Base-by-base conservation (phyloP, 2,329 filamentous ascomycete species). In the Grosmannia huntii region DNA sequence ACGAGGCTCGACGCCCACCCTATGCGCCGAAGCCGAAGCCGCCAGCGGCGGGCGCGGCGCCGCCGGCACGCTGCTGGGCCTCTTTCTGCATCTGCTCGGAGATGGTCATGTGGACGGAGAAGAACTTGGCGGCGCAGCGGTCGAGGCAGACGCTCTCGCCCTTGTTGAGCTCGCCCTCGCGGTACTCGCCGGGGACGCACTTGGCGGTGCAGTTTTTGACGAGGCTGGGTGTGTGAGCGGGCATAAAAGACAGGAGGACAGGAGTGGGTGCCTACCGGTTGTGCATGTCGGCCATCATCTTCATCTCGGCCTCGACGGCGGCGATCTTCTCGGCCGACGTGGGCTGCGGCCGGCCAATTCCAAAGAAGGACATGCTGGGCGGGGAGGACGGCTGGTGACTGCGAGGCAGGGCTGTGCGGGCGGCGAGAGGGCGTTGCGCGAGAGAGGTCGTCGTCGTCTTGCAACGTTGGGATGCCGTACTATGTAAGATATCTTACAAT, bases 91-190 rank as follows among this genome's bases (percentile, higher is more conserved):
- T 90, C 76, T 95, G 89, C 76, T 97, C 91, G 68, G 88, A 92
- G 60, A 97, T 89, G 79, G 96, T 97, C 79, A 96, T 85, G 73
- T 96, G 95, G 68, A 96, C 91, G 67, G 97, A 92, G 76, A 99
- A 96, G 79, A 97, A 99, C 79, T 99, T 99, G 70, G 88, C 82
- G 60, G 95, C 89, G 76, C 95, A 99, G 69, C 94, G 89, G 77
- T 99, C 94, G 66, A 99, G 85, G 78, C 95, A 99, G 67, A 99
- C 94, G 66, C 87, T 90, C 76, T 99, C 94, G 80, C 91, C 95
- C 79, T 99, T 99, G 83, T 96, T 96, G 68, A 99, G 85, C 67
- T 99, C 92, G 72, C 83, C 84, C 78, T 99, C 94, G 72, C 90
- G 90, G 83, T 97, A 99, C 68, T 92, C 85, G 68, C 77, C 80